Evolutionary conservation across 495 filamentous ascomycete genomes (phyloP), one percentile per base, ranked within the genome.

Genomic region (Chlorociboria aeruginascens): DNA sequence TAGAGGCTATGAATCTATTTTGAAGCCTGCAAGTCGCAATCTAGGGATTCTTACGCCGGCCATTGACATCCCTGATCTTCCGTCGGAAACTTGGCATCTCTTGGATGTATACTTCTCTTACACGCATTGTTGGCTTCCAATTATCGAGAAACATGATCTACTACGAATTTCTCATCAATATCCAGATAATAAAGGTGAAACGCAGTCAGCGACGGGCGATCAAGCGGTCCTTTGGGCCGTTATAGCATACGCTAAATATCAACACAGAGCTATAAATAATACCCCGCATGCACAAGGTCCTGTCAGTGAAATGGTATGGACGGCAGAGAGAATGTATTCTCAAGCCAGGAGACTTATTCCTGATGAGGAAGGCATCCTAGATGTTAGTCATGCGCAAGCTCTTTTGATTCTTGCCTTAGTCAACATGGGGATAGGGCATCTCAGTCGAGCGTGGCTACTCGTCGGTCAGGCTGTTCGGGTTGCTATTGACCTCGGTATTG

Each of bases 41-140:
- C 58, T 66, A 14, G 60, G 59, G 8, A 61, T 57, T 9, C 63
- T 64, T 10, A 32, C 65, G 2, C 60, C 61, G 16, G 49, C 59
- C 1, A 55, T 61, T 30, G 55, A 50, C 2, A 58, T 65, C 10
- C 54, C 55, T 28, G 52, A 52, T 16, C 46, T 56, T 4, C 83
- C 82, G 10, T 58, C 70, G 16, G 75, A 82, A 45, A 71, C 78
- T 6, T 82, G 81, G 55, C 72, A 74, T 29, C 62, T 86, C 3
- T 63, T 88, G 17, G 81, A 88, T 55, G 68, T 80, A 7, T 86
- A 84, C 56, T 86, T 86, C 55, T 76, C 82, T 3, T 75, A 78
- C 45, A 86, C 83, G 2, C 78, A 85, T 57, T 71, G 70, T 9
- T 88, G 83, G 83, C 71, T 86, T 13, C 83, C 83, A 3, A 77